Evolutionary conservation across 2,329 filamentous ascomycete species (phyloP), one percentile per base, ranked within the genome.

Genomic region (Sphaerulina vaccinii): DNA sequence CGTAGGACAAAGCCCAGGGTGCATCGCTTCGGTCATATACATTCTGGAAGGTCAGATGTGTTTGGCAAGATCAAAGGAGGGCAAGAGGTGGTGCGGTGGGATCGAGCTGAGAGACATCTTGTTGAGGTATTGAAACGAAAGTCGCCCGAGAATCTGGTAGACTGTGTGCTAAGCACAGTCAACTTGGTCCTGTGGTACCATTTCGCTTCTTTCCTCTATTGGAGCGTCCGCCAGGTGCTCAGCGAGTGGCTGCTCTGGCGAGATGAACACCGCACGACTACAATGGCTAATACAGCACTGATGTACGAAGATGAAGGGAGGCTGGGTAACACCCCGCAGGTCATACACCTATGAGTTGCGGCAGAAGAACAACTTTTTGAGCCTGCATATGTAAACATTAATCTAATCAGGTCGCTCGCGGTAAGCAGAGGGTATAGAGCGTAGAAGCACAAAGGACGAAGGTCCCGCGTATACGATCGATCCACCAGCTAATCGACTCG

Each of bases 21-120:
- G 11, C 89, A 95, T 69, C 79, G 95, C 41, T 95, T 93, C 67
- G 90, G 90, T 1, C 90, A 96, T 70, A 80, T 91, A 19, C 90
- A 96, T 72, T 86, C 79, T 64, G 87, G 83, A 3, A 56, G 57
- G 35, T 61, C 52, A 22, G 64, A 66, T 48, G 40, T 52, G 7
- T 45, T 65, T 9, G 64, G 64, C 1, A 40, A 39, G 36, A 16
- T 62, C 32, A 62, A 44, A 7, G 80, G 86, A 39, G 90, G 90
- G 13, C 75, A 75, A 37, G 83, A 90, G 63, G 70, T 83, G 0
- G 78, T 87, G 8, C 86, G 82, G 70, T 95, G 87, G 78, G 88
- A 93, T 68, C 79, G 83, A 21, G 80, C 82, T 54, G 88, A 95
- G 69, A 73, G 73, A 24, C 79, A 80, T 1, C 90, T 89, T 70